These are phyloP conservation scores for Furcasterigmium sp. DNA, from an alignment of 2,329 filamentous ascomycete genomes.

Conservation along the genomic window DNA sequence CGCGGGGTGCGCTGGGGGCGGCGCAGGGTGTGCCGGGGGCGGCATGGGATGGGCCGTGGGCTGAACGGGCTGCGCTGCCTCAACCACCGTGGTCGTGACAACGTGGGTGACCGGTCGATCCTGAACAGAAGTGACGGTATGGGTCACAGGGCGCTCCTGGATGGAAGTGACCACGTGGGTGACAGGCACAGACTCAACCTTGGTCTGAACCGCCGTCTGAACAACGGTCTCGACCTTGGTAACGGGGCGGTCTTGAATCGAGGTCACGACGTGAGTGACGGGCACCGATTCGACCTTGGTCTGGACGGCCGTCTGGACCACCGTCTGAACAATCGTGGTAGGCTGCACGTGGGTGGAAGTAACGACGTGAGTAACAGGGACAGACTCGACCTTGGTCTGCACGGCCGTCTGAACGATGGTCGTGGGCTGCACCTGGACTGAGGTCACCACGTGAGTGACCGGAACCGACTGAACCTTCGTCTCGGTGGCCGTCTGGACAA, in stretches of 20 bases:
- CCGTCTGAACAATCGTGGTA: constrained; percentile 2
- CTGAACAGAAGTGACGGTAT: constrained; percentile 1
- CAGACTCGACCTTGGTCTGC: constrained; percentile 2
- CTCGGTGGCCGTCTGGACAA: constrained; percentile 3
- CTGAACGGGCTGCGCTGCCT: constrained; percentile 3
- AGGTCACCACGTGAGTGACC: constrained; percentile 2
- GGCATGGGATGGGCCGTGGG: no score
- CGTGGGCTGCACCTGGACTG: constrained; percentile 3
- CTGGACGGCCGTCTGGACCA: constrained; percentile 3
- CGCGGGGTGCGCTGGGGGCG: background rate
- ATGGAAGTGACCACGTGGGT: constrained; percentile 4
- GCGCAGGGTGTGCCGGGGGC: background rate
- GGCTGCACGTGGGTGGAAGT: background rate
- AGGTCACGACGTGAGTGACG: constrained; percentile 6
- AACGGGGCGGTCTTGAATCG: constrained; percentile 1
- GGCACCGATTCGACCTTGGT: constrained; percentile 3
- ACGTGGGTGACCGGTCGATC: constrained; percentile 3
- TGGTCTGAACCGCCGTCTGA: constrained; percentile 4
- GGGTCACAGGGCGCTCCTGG: constrained; percentile 3
- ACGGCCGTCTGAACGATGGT: constrained; percentile 4
- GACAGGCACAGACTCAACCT: constrained; percentile 3
- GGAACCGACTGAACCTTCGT: constrained; percentile 3
- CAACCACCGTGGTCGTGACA: constrained; percentile 1
- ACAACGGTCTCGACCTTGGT: constrained; percentile 2
- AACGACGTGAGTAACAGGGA: constrained; percentile 5